Evolutionary conservation across 352 stramenopile species (phyloP).

Genomic region (Phytophthora rubi): DNA sequence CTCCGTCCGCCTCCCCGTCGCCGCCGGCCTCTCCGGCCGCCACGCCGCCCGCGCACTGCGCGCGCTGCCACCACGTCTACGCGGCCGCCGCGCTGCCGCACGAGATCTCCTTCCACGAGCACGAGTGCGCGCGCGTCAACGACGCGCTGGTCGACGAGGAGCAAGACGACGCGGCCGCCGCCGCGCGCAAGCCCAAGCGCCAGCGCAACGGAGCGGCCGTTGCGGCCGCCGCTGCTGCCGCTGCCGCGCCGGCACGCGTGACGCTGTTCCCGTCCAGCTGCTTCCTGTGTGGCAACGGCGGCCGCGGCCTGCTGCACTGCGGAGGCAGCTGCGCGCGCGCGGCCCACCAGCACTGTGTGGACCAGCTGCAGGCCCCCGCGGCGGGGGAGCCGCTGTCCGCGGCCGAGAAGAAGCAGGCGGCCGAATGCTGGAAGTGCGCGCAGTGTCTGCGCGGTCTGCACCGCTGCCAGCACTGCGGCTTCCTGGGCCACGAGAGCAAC

Average conservation of each 20-base stretch:
- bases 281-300: conserved; percentile 59
- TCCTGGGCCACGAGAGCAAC: conserved; percentile 66
- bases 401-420: conserved; percentile 40
- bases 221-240: neutral
- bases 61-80: conserved; percentile 75
- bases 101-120: conserved; percentile 80
- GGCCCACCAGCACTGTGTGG: conserved; percentile 70
- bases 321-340: conserved; percentile 57
- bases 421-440: conserved; percentile 65
- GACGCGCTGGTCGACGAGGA: conserved; percentile 13
- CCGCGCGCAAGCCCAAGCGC: conserved; percentile 31
- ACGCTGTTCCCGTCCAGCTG: conserved; percentile 65
- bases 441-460: conserved; percentile 70
- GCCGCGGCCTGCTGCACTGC: conserved; percentile 64
- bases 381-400: conserved; percentile 17
- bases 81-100: conserved; percentile 42
- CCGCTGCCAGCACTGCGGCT: conserved; percentile 68
- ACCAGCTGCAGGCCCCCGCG: conserved; percentile 47
- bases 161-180: neutral
- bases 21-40: conserved; percentile 17
- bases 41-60: conserved; percentile 41
- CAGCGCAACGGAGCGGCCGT: conserved; percentile 26
- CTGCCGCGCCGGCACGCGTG: conserved; percentile 21
- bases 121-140: conserved; percentile 79
- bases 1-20: conserved; percentile 15